Conservation (phyloP, 148 eudicot genomes). For the Mesembryanthemum crystallinum region DNA sequence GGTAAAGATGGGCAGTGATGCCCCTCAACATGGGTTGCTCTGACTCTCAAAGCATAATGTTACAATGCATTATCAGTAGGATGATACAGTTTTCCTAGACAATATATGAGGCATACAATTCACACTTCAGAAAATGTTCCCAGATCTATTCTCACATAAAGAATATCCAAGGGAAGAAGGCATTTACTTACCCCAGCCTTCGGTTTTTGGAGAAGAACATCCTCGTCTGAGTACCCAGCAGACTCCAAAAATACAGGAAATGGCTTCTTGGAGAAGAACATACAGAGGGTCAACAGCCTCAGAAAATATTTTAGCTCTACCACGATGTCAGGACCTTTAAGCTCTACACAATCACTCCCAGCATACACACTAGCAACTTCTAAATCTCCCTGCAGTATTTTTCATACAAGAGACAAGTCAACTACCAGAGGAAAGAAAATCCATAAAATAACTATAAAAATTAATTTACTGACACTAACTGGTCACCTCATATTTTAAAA, state of each 20-base stretch:
- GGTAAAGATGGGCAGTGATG: not conserved
- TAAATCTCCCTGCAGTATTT: slow-evolving; percentile 62
- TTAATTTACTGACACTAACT: not conserved
- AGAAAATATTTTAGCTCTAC: slow-evolving; percentile 58
- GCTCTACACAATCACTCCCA: slow-evolving; percentile 63
- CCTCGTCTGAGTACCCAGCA: slow-evolving; percentile 68
- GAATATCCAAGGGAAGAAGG: not conserved
- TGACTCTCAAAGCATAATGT: not conserved
- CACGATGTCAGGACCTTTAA: slow-evolving; percentile 63
- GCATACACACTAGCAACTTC: slow-evolving; percentile 85
- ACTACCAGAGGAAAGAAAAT: slow-evolving; percentile 10
- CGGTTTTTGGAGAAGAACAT: slow-evolving; percentile 92
- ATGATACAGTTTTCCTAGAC: not conserved
- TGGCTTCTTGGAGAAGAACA: slow-evolving; percentile 90
- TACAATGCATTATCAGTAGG: not conserved
- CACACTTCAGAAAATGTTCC: not conserved
- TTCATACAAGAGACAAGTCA: slow-evolving; percentile 2
- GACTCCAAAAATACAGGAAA: slow-evolving; percentile 86
- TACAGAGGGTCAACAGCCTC: slow-evolving; percentile 65
- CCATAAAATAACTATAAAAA: not conserved
- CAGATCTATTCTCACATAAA: not conserved
- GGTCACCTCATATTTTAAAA: not conserved
- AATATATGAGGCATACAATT: not conserved
- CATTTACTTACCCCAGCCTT: slow-evolving; percentile 79
- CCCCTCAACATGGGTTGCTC: not conserved